Evolutionary conservation across 768 basidiomycete species (phyloP).

Genomic region (Boletus rubropictus): DNA sequence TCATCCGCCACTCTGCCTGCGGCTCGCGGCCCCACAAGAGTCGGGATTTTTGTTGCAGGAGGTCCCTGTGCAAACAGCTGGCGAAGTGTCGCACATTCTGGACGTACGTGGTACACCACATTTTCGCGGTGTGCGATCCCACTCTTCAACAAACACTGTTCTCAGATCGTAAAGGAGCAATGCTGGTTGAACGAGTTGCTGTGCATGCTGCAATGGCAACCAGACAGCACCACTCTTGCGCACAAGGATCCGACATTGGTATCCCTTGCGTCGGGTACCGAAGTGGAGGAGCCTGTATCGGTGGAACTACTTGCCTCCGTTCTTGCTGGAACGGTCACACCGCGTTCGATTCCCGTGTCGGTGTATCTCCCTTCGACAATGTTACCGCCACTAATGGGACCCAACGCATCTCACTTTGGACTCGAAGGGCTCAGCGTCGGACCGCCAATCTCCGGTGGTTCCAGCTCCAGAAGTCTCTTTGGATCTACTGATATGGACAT

Average conservation of each 20-base stretch:
- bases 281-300: constrained; percentile 33
- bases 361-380: constrained; percentile 48
- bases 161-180: constrained; percentile 62
- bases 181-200: constrained; percentile 81
- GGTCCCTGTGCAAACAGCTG: constrained; percentile 65
- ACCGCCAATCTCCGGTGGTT: constrained; percentile 20
- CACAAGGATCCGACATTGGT: constrained; percentile 2
- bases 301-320: constrained; percentile 59
- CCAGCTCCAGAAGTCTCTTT: constrained; percentile 25
- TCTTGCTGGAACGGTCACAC: constrained; percentile 46
- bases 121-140: neutral
- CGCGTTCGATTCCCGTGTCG: constrained; percentile 58
- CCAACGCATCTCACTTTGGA: constrained; percentile 24
- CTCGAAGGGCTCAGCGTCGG: constrained; percentile 25
- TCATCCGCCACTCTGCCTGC: constrained; percentile 67
- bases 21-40: constrained; percentile 64
- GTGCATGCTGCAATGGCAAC: constrained; percentile 52
- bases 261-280: constrained; percentile 17
- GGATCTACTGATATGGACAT: constrained; percentile 30
- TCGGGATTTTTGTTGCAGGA: constrained; percentile 70
- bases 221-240: constrained; percentile 33
- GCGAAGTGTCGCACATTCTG: constrained; percentile 69
- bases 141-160: neutral
- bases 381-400: constrained; percentile 19
- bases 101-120: constrained; percentile 43